These are phyloP conservation scores for Actinidia polygama DNA, from an alignment of 179 eudicot species.

Conservation along the genomic window DNA sequence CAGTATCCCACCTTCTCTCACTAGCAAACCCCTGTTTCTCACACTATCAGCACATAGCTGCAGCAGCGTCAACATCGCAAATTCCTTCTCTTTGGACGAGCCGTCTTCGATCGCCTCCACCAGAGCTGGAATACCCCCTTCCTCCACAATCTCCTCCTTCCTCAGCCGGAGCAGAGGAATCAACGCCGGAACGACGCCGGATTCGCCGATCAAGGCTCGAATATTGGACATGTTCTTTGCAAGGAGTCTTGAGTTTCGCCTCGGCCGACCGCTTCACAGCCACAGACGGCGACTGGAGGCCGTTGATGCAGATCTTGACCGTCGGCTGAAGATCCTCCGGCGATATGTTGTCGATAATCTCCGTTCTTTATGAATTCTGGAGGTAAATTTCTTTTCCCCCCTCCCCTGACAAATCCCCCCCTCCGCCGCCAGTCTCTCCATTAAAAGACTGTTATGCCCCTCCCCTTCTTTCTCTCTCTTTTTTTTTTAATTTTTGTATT, in stretches of 20 bases:
- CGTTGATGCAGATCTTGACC: conserved; percentile 78
- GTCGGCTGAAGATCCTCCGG: conserved; percentile 91
- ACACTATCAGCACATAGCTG: conserved; percentile 71
- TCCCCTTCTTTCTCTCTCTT: too few relatives aligned
- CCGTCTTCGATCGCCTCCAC: conserved; percentile 88
- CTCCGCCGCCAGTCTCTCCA: too few relatives aligned
- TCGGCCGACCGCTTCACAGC: conserved; percentile 81
- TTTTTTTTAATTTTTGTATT: too few relatives aligned
- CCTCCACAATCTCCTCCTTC: conserved; percentile 64
- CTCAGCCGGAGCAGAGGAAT: conserved; percentile 69
- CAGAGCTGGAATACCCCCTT: conserved; percentile 76
- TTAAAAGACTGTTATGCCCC: too few relatives aligned
- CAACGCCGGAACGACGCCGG: conserved; percentile 80
- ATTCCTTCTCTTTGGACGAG: conserved; percentile 78
- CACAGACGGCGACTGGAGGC: conserved; percentile 56
- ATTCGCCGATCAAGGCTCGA: conserved; percentile 77
- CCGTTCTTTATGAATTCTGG: too few relatives aligned
- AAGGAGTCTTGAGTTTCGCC: conserved; percentile 66
- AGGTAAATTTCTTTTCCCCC: too few relatives aligned
- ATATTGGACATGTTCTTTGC: conserved; percentile 91
- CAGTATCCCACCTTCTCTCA: conserved; percentile 92
- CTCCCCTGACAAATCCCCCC: too few relatives aligned
- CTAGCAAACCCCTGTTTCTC: conserved; percentile 67
- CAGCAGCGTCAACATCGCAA: conserved; percentile 76
- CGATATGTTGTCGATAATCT: conserved; percentile 81